Evolutionary conservation across 176 grass and related monocot species (phyloP).

Genomic region (Coix lacrymajobi): DNA sequence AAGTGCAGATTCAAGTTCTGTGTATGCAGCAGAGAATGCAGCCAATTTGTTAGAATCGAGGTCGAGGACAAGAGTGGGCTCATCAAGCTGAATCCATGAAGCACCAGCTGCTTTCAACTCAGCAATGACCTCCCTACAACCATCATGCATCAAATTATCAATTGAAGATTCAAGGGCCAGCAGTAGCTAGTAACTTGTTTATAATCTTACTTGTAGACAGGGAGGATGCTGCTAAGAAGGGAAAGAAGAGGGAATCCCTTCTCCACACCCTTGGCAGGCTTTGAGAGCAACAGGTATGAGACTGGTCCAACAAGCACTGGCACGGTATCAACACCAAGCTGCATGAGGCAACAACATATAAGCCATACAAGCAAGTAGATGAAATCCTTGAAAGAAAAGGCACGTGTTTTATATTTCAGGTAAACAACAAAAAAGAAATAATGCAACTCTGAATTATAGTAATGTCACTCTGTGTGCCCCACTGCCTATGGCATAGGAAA

Average conservation of each 20-base stretch:
- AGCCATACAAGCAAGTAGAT: not conserved
- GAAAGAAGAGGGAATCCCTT: conserved; percentile 87
- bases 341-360: conserved; percentile 7
- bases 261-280: conserved; percentile 81
- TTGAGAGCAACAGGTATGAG: conserved; percentile 92
- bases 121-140: conserved; percentile 73
- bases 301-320: conserved; percentile 88
- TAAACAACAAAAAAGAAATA: not conserved
- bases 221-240: conserved; percentile 73
- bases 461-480: not conserved
- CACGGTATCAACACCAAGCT: conserved; percentile 82
- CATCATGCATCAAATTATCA: conserved; percentile 24
- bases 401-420: not conserved
- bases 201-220: conserved; percentile 82
- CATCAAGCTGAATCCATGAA: conserved; percentile 95
- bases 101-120: conserved; percentile 86
- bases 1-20: conserved; percentile 60
- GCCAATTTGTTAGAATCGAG: conserved; percentile 69
- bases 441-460: not conserved
- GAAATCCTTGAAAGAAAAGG: not conserved
- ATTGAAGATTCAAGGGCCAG: not conserved
- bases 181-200: not conserved
- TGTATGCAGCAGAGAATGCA: conserved; percentile 74
- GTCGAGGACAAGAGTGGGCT: conserved; percentile 81
- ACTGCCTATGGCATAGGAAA: not conserved